These are phyloP conservation scores for Suillus sp. DNA, from an alignment of 768 basidiomycete genomes.

Conservation along the genomic window DNA sequence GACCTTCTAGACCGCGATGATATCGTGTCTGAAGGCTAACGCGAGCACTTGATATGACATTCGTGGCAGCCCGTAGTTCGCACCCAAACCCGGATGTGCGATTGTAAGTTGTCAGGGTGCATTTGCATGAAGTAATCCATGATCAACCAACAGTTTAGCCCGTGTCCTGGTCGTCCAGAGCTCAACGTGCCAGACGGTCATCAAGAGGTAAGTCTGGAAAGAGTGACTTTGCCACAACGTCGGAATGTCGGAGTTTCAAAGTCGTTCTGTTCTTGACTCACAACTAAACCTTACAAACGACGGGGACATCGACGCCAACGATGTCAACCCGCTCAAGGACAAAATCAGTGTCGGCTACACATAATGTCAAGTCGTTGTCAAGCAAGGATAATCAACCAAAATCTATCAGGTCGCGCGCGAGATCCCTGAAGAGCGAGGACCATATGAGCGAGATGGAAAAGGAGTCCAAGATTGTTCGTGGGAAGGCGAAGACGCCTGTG, in stretches of 20 bases:
- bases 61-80: neutral
- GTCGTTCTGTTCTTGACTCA: slow-evolving; percentile 30
- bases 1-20: neutral
- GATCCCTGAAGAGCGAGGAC: slow-evolving; percentile 20
- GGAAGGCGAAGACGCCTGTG: slow-evolving; percentile 26
- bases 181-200: neutral
- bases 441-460: slow-evolving; percentile 31
- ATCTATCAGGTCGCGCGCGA: slow-evolving; percentile 24
- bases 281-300: slow-evolving; percentile 12
- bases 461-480: slow-evolving; percentile 31
- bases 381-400: slow-evolving; percentile 10
- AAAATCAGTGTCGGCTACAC: slow-evolving; percentile 35
- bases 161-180: neutral
- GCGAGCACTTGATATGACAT: neutral
- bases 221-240: slow-evolving; percentile 26
- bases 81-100: neutral
- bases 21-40: neutral
- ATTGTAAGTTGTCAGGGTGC: neutral
- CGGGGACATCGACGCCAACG: slow-evolving; percentile 11
- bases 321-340: slow-evolving; percentile 53
- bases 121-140: neutral
- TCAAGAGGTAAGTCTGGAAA: neutral
- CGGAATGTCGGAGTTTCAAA: slow-evolving; percentile 35
- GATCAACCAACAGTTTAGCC: neutral
- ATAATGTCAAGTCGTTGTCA: slow-evolving; percentile 10